Base-by-base conservation (phyloP, 257 asterid genomes). In the Fraxinus americana region DNA sequence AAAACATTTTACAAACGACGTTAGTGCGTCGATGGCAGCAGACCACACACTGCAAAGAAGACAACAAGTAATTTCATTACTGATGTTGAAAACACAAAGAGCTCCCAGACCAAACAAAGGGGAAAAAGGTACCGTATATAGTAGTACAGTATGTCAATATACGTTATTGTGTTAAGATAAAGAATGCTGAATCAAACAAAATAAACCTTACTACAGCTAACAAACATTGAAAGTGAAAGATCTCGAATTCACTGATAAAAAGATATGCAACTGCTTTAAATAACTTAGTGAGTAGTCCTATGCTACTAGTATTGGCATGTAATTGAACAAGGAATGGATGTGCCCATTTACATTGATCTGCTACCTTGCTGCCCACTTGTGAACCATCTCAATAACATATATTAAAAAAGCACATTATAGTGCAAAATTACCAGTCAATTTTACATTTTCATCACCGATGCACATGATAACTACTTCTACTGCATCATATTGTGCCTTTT, bases 1-100 rank as follows among this genome's bases (percentile, higher is more conserved):
- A 82, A 96, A 96, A 81, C 97, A 90, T 81, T 89, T 93, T 79
- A 92, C 83, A 57, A 90, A 96, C 79, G 94, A 87, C 3, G 95
- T 86, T 65, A 96, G 97, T 16, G 99, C 97, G 73, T 91, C 97
- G 80, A 93, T 78, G 83, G 99, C 98, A 78, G 98, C 96, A 82
- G 97, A 90, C 97, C 97, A 91, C 72, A 95, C 94, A 35, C 99
- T 95, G 78, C 95, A 91, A 71, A 80, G 70, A 73, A 52, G 80
- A 70, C 61, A 70, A 70, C 71, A 74, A 75, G 27, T 34, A 85
- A 30, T 25, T 73, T 65, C 79, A 84, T 67, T 61, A 68, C 75
- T 73, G 39, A 72, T 66, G 48, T 13, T 41, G 59, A 63, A 71
- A 66, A 19, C 65, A 61, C 9, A 66, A 41, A 54, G 67, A 70